Evolutionary conservation across 495 filamentous ascomycete species (phyloP), one percentile per base, ranked within the genome.

Genomic region (Delitschia confertaspora): DNA sequence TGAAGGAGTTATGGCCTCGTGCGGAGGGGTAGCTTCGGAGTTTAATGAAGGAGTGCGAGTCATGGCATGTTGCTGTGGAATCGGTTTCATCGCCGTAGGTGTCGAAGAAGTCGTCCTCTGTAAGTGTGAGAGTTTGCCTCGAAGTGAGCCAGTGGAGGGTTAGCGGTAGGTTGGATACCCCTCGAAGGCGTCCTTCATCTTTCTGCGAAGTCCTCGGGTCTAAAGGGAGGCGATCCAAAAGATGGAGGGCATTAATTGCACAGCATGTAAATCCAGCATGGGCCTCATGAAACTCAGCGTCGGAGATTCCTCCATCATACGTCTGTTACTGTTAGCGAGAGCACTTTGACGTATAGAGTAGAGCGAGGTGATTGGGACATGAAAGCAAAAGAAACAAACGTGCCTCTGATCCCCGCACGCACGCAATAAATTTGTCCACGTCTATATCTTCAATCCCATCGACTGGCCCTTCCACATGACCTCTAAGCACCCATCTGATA

Each of bases 241-340:
- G 72, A 2, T 76, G 75, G 13, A 96, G 65, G 20, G 86, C 78
- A 29, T 71, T 69, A 47, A 95, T 73, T 32, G 82, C 86, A 56
- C 85, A 93, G 67, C 88, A 93, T 36, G 85, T 85, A 57, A 85
- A 84, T 35, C 89, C 89, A 50, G 86, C 83, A 62, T 98, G 89
- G 13, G 88, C 78, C 69, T 98, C 91, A 32, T 89, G 80, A 44
- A 75, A 79, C 2, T 82, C 80, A 19, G 69, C 79, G 51, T 93
- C 87, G 2, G 78, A 78, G 57, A 96, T 78, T 22, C 93, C 93
- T 8, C 87, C 85, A 60, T 96, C 89, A 56, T 89, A 95, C 3
- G 82, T 81, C 84, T n/a, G n/a, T n/a, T 95, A 55, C n/a, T 11
- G 32, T 32, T 22, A 19, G 41, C 37, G 44, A 40, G 29, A 33